A percentile compares a stretch with the other conserved stretches of the same genome.
Evolutionary conservation across 768 basidiomycete species (phyloP).

Genomic region (Mycena maculata): DNA sequence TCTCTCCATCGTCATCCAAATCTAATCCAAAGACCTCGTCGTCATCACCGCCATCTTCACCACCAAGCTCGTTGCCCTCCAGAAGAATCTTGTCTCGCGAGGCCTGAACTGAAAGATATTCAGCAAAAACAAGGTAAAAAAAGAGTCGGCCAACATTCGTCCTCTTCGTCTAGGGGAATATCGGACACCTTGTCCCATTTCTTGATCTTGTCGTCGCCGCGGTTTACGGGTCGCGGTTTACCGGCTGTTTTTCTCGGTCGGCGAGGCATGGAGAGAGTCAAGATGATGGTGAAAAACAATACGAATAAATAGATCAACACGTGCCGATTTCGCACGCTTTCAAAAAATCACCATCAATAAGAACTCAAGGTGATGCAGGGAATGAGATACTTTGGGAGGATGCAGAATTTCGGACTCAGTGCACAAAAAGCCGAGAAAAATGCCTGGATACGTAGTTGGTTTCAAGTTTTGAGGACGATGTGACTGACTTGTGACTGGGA

Average conservation of each 20-base stretch:
- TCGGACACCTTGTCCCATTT: conserved; percentile 78
- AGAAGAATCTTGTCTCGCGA: conserved; percentile 83
- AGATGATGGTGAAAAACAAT: neutral
- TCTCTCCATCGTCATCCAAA: conserved; percentile 42
- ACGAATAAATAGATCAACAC: neutral
- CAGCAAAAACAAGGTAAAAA: conserved; percentile 14
- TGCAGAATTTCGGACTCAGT: too few relatives aligned
- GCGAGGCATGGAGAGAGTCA: conserved; percentile 56
- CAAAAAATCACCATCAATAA: too few relatives aligned
- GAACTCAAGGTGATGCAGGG: too few relatives aligned
- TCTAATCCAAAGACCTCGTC: conserved; percentile 47
- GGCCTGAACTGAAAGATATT: conserved; percentile 66
- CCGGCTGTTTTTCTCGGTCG: conserved; percentile 52
- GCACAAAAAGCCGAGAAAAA: too few relatives aligned
- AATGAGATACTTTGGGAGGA: too few relatives aligned
- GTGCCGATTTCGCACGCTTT: too few relatives aligned
- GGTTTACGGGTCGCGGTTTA: conserved; percentile 62
- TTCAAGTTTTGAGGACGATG: too few relatives aligned
- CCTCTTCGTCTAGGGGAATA: conserved; percentile 82
- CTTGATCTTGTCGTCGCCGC: conserved; percentile 63
- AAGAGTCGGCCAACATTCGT: conserved; percentile 67
- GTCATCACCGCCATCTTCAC: conserved; percentile 53
- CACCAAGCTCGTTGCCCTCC: conserved; percentile 63
- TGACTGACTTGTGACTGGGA: too few relatives aligned
- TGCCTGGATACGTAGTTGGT: too few relatives aligned